Evolutionary conservation across 208 protist genomes (phyloP), one percentile per base, ranked within the genome.

Genomic region (Leishmania major): DNA sequence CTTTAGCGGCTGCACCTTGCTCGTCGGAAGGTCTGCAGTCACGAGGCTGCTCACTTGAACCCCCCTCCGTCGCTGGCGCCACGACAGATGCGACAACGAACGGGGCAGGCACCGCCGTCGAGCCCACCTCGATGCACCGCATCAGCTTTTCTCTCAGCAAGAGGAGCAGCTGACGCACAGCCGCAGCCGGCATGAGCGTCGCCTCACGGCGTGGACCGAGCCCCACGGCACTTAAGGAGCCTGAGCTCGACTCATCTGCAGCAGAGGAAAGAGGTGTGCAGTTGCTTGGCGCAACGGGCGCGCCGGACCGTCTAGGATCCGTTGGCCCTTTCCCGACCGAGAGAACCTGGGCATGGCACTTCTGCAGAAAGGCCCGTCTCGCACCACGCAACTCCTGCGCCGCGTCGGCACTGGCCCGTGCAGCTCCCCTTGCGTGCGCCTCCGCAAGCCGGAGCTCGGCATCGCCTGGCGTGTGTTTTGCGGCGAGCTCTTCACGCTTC

Each of bases 391-490:
- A 13, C 31, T 49, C 45, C 22, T 15, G 31, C 35, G 71, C 25
- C 8, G 77, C 82, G 31, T 78, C 77, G 6, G 53, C 57, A 1
- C 51, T 59, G 35, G 82, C 82, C 1, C 31, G 17, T 11, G 8
- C 72, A 35, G 66, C 82, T 1, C 82, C 82, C 10, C 57, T 60
- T 25, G 76, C 74, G 19, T 77, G 31, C 19, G 73, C 82, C 45
- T 70, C 70, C 7, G 31, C 59, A 37, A 55, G 64, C 22, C 57
- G 71, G 1, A 45, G 25, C 15, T 60, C 31, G 2, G 28, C 22
- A 17, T n/a, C 43, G 1, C 45, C 43, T 2, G 4, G 17, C 17
- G 28, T 49, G 0, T 75, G 53, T 3, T 59, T 57, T 15, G 35
- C 55, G 35, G 25, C 49, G 25, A 69, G 6, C 37, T 75, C 72